Evolutionary conservation across 163 green algal species (phyloP), one percentile per base, ranked within the genome.

Genomic region (Scenedesmus sp.): DNA sequence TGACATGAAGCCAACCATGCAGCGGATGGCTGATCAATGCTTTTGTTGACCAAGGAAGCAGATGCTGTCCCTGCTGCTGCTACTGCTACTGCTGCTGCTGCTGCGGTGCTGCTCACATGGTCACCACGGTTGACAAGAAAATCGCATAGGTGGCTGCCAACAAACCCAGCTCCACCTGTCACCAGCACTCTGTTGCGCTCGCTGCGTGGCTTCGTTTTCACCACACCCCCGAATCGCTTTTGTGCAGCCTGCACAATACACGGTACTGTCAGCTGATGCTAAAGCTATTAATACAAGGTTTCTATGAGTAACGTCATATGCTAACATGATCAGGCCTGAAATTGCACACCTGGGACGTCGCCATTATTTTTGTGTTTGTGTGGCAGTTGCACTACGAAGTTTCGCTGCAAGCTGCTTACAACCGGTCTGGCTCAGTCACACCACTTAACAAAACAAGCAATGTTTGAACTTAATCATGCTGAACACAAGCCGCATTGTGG

Each of bases 151-250:
- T 99, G 98, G 89, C 93, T 97, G 33, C 98, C 98, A 37, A 99
- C 97, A 90, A 99, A 99, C 26, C 98, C 98, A 33, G 98, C 97
- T 49, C 98, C 98, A 22, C 98, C 98, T n/a, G 98, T 99, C 0
- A 99, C 98, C 42, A 99, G 91, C 30, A 99, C 95, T 1, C 98
- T 93, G 78, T 98, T 98, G 51, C 93, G 88, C 88, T 99, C 97
- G 33, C 96, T 93, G 6, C 97, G 91, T 6, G 97, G 97, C 95
- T 99, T 99, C 26, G 96, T 97, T 87, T 98, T 98, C n/a, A 98
- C 93, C 13, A 97, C 51, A 18, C 65, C 65, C 1, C 65, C 65
- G 2, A 76, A 76, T 37, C 65, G 65, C 65, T 76, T 40, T 76
- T 76, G 65, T 76, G 65, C 65, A 20, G 65, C 65, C 65, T 76